These are phyloP conservation scores for Annulohypoxylon truncatum DNA, from an alignment of 2,329 filamentous ascomycete genomes.

Conservation along the genomic window DNA sequence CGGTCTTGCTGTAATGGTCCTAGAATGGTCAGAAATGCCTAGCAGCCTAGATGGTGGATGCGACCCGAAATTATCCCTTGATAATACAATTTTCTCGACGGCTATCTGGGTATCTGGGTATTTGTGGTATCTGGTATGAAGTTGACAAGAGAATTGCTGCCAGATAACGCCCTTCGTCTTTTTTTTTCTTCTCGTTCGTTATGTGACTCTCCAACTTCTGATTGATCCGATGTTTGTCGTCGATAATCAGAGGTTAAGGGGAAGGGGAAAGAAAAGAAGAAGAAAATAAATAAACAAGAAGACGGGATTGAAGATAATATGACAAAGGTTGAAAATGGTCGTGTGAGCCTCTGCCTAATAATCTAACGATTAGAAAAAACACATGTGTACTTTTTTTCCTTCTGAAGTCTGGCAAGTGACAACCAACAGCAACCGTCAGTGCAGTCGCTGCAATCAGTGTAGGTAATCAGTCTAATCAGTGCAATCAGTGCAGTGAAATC, in stretches of 20 bases:
- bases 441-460: not conserved
- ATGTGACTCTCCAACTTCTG: not conserved
- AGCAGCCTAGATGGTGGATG: not conserved
- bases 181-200: not conserved
- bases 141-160: not conserved
- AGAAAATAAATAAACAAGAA: not conserved
- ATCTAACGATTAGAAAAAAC: not conserved
- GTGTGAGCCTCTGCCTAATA: slow-evolving; percentile 9
- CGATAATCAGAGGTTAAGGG: not conserved
- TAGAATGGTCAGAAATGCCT: not conserved
- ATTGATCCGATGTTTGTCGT: not conserved
- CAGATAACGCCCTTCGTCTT: slow-evolving; percentile 15
- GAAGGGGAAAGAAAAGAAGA: not conserved
- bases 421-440: slow-evolving; percentile 4
- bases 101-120: not conserved
- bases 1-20: slow-evolving; percentile 12
- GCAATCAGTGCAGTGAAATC: not conserved
- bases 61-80: slow-evolving; percentile 41
- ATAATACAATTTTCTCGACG: not conserved
- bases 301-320: not conserved
- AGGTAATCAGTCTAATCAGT: too few species aligned
- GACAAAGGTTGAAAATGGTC: not conserved
- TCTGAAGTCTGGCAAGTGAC: slow-evolving; percentile 13
- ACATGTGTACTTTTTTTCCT: not conserved
- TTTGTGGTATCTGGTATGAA: not conserved